Conservation (phyloP, 2,329 filamentous ascomycete genomes). For the Calonectria pteridis region DNA sequence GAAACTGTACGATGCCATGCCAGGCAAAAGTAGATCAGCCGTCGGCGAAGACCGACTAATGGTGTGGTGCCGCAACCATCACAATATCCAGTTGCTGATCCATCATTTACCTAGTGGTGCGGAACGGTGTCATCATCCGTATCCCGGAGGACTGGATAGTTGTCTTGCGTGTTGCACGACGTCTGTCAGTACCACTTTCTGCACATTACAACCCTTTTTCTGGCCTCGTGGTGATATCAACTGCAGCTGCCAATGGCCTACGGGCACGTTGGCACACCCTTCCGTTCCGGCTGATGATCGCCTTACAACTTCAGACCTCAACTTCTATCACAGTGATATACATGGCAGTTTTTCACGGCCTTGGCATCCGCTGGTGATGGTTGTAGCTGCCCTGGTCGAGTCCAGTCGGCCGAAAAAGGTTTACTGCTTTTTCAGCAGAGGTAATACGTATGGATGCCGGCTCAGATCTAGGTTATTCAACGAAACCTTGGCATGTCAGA, state of each 20-base stretch:
- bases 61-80: slow-evolving; percentile 10
- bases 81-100: slow-evolving; percentile 5
- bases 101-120: slow-evolving; percentile 1
- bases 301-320: not conserved
- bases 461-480: not conserved
- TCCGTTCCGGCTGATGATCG: not conserved
- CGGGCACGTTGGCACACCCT: slow-evolving; percentile 21
- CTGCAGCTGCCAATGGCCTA: slow-evolving; percentile 12
- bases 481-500: not conserved
- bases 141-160: slow-evolving; percentile 1
- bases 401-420: not conserved
- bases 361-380: not conserved
- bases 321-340: not conserved
- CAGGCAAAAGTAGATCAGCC: not conserved
- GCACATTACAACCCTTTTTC: not conserved
- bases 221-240: not conserved
- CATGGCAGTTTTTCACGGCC: not conserved
- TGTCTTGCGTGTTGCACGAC: not conserved
- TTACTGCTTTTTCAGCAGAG: not conserved
- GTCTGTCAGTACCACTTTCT: not conserved
- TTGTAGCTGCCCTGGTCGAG: not conserved
- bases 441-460: not conserved
- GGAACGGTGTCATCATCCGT: not conserved
- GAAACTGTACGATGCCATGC: not conserved
- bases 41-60: slow-evolving; percentile 27